Percentiles rank a stretch among this genome's conserved stretches.
Conservation (phyloP, 495 filamentous ascomycete genomes). For the Aspergillus heteromorphus region DNA sequence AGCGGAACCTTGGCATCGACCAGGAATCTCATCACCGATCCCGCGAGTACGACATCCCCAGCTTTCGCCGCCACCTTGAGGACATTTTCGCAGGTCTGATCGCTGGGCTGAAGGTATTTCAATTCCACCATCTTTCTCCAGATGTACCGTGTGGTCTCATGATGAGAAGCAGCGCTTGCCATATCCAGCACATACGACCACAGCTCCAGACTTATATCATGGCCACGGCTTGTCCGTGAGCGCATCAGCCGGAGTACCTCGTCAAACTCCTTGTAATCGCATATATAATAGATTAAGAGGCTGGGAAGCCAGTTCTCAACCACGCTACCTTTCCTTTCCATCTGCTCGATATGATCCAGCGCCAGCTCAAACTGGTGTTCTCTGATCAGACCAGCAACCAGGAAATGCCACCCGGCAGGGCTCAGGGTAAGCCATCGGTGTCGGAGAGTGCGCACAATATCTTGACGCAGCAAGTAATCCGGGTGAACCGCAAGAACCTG, state of each 20-base stretch:
- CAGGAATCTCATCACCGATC: constrained; percentile 34
- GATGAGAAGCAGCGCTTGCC: constrained; percentile 50
- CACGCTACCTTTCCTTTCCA: constrained; percentile 51
- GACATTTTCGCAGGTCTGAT: constrained; percentile 57
- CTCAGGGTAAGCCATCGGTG: constrained; percentile 64
- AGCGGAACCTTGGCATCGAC: constrained; percentile 46
- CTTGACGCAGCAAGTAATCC: constrained; percentile 67
- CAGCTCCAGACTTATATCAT: constrained; percentile 42
- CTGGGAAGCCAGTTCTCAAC: constrained; percentile 71
- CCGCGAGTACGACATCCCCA: constrained; percentile 57
- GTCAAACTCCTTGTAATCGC: constrained; percentile 64
- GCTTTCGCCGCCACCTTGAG: constrained; percentile 63
- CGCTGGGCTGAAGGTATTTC: constrained; percentile 58
- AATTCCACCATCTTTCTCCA: constrained; percentile 55
- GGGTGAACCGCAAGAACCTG: constrained; percentile 78
- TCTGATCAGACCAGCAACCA: constrained; percentile 68
- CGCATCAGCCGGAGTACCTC: constrained; percentile 64
- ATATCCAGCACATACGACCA: constrained; percentile 69
- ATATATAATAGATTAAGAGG: constrained; percentile 64
- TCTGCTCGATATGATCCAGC: constrained; percentile 62
- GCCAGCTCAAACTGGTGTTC: constrained; percentile 81
- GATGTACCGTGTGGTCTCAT: constrained; percentile 55
- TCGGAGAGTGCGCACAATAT: constrained; percentile 60
- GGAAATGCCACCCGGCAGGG: constrained; percentile 57
- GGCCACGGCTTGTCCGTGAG: constrained; percentile 42